Percentiles rank a stretch among this genome's conserved stretches.
phyloP scores from a whole-genome alignment of 2,329 filamentous ascomycete species.

The Colletotrichum somersetense region DNA sequence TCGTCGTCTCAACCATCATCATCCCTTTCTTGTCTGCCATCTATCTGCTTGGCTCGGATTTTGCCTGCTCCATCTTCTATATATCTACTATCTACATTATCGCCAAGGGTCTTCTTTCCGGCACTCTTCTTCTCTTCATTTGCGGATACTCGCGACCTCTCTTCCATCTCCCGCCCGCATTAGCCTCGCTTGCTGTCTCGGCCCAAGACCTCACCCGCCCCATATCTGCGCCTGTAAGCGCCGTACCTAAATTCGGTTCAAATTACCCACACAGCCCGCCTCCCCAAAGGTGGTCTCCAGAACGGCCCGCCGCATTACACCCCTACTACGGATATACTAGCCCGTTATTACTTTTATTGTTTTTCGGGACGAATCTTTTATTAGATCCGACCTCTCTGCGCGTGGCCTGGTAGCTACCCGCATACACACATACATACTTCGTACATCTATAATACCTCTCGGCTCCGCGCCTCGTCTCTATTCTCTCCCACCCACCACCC shows the following conservation, averaged over 20 bases:
- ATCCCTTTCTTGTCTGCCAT: not conserved
- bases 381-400: constrained; percentile 32
- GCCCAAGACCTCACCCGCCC: constrained; percentile 17
- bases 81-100: not conserved
- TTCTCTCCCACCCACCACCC: not conserved
- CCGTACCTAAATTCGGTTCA: constrained; percentile 39
- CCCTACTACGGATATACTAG: constrained; percentile 2
- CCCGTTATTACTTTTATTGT: not conserved
- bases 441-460: constrained; percentile 26
- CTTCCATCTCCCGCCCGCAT: constrained; percentile 34
- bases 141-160: too few relatives aligned
- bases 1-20: not conserved
- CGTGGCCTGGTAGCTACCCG: constrained; percentile 28
- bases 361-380: constrained; percentile 27
- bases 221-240: constrained; percentile 37
- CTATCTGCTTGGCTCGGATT: constrained; percentile 18
- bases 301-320: constrained; percentile 32
- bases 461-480: not conserved
- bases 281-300: not conserved
- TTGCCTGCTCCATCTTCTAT: too few relatives aligned
- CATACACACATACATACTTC: not conserved
- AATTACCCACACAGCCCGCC: constrained; percentile 31
- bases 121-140: constrained; percentile 1
- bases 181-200: constrained; percentile 31
- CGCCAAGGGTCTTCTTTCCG: not conserved